Base-by-base conservation (phyloP, 495 filamentous ascomycete genomes). In the Penicillium manginii region DNA sequence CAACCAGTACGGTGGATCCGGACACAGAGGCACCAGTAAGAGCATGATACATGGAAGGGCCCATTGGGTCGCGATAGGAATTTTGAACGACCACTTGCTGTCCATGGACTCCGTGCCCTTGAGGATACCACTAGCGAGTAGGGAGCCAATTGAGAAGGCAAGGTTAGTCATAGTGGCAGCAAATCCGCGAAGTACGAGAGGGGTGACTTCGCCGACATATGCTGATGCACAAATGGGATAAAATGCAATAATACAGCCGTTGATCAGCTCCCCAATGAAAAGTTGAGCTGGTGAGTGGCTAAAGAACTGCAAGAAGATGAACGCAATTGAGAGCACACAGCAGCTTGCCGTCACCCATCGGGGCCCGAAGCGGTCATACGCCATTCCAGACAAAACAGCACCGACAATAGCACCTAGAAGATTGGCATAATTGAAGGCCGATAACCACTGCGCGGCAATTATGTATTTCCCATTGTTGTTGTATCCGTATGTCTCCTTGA, bases 361-460 rank as follows among this genome's bases (percentile, higher is more conserved):
- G 0, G 69, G 71, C 2, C 71, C 71, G 39, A 72, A 69, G 11
- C 67, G 69, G 21, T 74, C 67, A 26, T 70, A 69, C 5, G 63
- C 64, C 42, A 64, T 31, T 14, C 69, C 71, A 0, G 67, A 67
- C 31, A 56, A 54, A 8, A 74, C 58, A 1, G 90, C 92, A 22
- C 81, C 82, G 52, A 93, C 73, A 62, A 90, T 70, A 22, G 78
- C 80, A 15, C 91, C 91, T 39, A 81, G 77, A 14, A 90, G 78
- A 72, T 86, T 86, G 26, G 91, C 91, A 54, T 90, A 90, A 71
- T 93, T 93, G 64, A 91, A 72, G 14, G 71, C 69, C 0, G 67
- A 67, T 10, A 66, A 45, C 71, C 71, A 74, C 2, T 58, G 62
- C 0, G 71, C 64, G 1, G 65, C 64, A 12, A 74, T 58, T 15